Conservation (phyloP, 495 filamentous ascomycete genomes). For the Diplogelasinospora grovesii region DNA sequence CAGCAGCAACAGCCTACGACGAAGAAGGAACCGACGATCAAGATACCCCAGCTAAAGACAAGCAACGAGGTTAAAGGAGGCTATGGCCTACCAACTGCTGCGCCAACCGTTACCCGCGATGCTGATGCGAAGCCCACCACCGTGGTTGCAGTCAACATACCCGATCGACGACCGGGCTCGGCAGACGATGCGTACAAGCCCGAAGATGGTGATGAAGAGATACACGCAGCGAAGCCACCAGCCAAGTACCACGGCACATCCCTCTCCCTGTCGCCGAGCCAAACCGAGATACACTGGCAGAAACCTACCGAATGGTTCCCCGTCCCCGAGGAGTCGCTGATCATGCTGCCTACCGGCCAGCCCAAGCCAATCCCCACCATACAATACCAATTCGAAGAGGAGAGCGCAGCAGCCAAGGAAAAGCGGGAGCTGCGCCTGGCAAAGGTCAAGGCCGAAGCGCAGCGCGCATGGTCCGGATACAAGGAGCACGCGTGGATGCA, state of each 20-base stretch:
- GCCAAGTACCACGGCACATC: conserved; percentile 3
- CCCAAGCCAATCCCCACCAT: conserved; percentile 66
- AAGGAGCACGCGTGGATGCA: conserved; percentile 73
- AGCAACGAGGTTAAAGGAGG: conserved; percentile 19
- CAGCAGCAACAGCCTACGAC: background rate
- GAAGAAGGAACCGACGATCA: conserved; percentile 21
- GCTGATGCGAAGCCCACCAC: background rate
- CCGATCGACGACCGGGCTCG: conserved; percentile 7
- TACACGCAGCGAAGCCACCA: background rate
- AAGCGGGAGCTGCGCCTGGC: conserved; percentile 56
- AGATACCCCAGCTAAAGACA: conserved; percentile 34
- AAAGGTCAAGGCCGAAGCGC: conserved; percentile 70
- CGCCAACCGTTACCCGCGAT: conserved; percentile 1
- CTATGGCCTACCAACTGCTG: conserved; percentile 19
- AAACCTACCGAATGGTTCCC: conserved; percentile 70
- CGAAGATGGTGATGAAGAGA: background rate
- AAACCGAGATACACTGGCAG: conserved; percentile 56
- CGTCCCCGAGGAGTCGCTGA: conserved; percentile 58
- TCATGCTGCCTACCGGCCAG: conserved; percentile 65
- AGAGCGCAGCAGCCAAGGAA: conserved; percentile 52
- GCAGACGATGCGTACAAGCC: background rate
- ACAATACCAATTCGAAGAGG: conserved; percentile 62
- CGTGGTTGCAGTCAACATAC: background rate
- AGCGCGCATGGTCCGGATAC: conserved; percentile 78
- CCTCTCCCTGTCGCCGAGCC: conserved; percentile 5